These are phyloP conservation scores for Hymenoscyphus fructigenus DNA, from an alignment of 2,329 filamentous ascomycete genomes.

Conservation along the genomic window DNA sequence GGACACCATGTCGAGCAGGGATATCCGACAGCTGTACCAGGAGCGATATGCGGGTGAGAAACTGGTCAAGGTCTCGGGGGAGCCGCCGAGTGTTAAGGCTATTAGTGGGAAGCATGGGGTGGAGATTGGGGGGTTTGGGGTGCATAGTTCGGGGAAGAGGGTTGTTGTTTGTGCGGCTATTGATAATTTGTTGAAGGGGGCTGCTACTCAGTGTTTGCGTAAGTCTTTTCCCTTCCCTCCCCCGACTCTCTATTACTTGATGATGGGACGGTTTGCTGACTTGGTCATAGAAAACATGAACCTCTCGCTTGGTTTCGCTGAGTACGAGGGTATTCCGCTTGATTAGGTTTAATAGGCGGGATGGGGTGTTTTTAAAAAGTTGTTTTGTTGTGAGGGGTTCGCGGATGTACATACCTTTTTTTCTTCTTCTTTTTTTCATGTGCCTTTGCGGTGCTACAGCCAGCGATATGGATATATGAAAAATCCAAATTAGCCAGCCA, in stretches of 20 bases:
- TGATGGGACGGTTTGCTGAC: slow-evolving; percentile 20
- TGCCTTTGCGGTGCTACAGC: too few species aligned
- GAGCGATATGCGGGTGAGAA: slow-evolving; percentile 95
- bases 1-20: slow-evolving; percentile 82
- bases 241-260: not conserved
- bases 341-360: slow-evolving; percentile 27
- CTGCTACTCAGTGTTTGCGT: slow-evolving; percentile 89
- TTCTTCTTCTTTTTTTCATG: not conserved
- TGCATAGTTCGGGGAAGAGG: slow-evolving; percentile 83
- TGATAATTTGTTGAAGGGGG: slow-evolving; percentile 91
- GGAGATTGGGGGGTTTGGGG: slow-evolving; percentile 94
- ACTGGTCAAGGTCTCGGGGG: slow-evolving; percentile 87
- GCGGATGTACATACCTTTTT: not conserved
- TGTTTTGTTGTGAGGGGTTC: slow-evolving; percentile 3
- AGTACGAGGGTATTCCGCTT: slow-evolving; percentile 81
- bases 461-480: too few species aligned
- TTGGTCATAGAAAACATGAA: slow-evolving; percentile 78
- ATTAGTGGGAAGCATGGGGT: slow-evolving; percentile 85
- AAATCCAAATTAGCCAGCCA: too few species aligned
- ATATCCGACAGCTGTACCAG: slow-evolving; percentile 93
- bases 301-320: slow-evolving; percentile 80
- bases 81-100: slow-evolving; percentile 80
- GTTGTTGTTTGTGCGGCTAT: slow-evolving; percentile 94
- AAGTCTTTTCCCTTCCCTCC: slow-evolving; percentile 45
- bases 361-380: slow-evolving; percentile 6